Percentiles rank a stretch among this genome's conserved stretches.
Conservation (phyloP, 208 protist species). For the Phytomonas sp. region DNA sequence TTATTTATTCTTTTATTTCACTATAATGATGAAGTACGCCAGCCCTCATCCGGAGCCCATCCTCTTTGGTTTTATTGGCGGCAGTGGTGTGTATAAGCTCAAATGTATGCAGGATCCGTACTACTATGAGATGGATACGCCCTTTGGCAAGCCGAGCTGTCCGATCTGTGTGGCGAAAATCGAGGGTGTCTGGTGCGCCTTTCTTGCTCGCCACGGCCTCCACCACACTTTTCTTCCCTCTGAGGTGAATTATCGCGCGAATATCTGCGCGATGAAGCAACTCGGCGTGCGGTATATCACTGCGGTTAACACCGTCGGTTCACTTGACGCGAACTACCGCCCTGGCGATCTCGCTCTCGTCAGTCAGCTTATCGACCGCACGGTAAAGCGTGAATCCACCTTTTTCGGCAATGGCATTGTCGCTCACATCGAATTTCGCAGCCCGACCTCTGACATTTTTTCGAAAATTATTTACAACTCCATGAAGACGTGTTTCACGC, state of each 20-base stretch:
- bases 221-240: constrained; percentile 66
- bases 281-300: constrained; percentile 82
- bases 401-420: constrained; percentile 83
- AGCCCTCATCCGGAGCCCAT: constrained; percentile 48
- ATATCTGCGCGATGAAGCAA: constrained; percentile 87
- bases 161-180: constrained; percentile 64
- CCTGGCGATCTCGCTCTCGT: constrained; percentile 86
- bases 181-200: constrained; percentile 47
- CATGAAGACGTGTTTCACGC: constrained; percentile 29
- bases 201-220: constrained; percentile 81
- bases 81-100: constrained; percentile 79
- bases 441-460: constrained; percentile 62
- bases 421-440: constrained; percentile 73
- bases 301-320: constrained; percentile 84
- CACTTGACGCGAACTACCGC: constrained; percentile 51
- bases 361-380: constrained; percentile 87
- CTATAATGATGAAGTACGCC: constrained; percentile 19
- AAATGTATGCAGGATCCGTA: constrained; percentile 34
- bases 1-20: constrained; percentile 10
- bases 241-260: constrained; percentile 89
- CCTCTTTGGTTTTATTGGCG: constrained; percentile 77
- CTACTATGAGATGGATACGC: constrained; percentile 70
- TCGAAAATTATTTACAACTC: constrained; percentile 27
- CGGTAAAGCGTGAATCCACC: constrained; percentile 48
- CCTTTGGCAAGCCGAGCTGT: constrained; percentile 72